Conservation (phyloP, 495 filamentous ascomycete species). For the Penicillium bialowiezense region DNA sequence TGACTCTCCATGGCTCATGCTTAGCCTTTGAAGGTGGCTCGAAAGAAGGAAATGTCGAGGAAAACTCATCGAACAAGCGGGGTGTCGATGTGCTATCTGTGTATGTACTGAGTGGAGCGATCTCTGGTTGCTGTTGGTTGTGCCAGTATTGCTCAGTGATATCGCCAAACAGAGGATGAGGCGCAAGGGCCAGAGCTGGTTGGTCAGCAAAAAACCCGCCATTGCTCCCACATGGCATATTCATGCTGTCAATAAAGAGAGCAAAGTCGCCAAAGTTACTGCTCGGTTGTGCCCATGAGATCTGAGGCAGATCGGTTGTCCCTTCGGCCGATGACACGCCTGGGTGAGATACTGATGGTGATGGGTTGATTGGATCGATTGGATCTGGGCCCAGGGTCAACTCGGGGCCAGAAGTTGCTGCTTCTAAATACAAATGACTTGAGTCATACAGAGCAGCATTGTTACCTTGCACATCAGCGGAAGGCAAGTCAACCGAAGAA, state of each 20-base stretch:
- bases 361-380: no score
- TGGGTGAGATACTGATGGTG: no score
- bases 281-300: constrained; percentile 5
- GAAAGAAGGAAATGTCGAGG: constrained; percentile 11
- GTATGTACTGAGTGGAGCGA: not conserved
- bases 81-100: not conserved
- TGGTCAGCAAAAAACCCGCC: not conserved
- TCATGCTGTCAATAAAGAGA: constrained; percentile 2
- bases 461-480: no score
- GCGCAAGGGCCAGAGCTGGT: no score
- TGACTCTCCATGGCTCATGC: constrained; percentile 1
- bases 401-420: no score
- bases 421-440: no score
- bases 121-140: no score
- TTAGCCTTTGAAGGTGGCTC: not conserved
- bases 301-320: constrained; percentile 4
- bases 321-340: not conserved
- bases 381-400: no score
- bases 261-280: constrained; percentile 4
- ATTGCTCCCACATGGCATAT: constrained; percentile 11
- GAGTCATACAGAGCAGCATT: no score
- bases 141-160: no score
- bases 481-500: no score
- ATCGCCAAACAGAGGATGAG: no score
- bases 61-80: constrained; percentile 15